phyloP scores from a whole-genome alignment of 2,329 filamentous ascomycete genomes.

The Colletotrichum eleusines region DNA sequence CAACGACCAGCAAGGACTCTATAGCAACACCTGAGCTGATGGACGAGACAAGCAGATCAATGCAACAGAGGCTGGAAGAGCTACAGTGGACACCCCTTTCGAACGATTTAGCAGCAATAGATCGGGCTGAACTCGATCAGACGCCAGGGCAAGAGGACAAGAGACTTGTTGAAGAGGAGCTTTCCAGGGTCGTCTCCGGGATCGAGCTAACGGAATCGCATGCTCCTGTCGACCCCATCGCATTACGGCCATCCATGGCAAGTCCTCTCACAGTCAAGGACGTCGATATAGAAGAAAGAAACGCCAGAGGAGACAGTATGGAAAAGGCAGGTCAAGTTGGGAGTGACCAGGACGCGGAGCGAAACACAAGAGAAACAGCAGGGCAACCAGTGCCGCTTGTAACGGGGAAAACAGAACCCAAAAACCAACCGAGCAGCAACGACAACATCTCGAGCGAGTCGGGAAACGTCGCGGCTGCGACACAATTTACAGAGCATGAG shows the following conservation, averaged over 20 bases:
- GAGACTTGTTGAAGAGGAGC: slow-evolving; percentile 10
- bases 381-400: slow-evolving; percentile 32
- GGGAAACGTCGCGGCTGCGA: slow-evolving; percentile 15
- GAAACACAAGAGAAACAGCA: slow-evolving; percentile 10
- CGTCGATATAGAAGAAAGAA: neutral
- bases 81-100: slow-evolving; percentile 39
- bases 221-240: slow-evolving; percentile 1
- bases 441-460: slow-evolving; percentile 7
- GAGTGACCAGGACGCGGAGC: neutral
- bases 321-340: neutral
- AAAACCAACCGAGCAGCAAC: slow-evolving; percentile 28
- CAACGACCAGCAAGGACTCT: slow-evolving; percentile 39
- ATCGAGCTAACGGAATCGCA: neutral
- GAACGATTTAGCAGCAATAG: slow-evolving; percentile 7
- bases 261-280: slow-evolving; percentile 27
- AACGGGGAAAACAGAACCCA: slow-evolving; percentile 44
- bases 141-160: slow-evolving; percentile 23
- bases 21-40: slow-evolving; percentile 24
- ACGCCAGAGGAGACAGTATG: neutral
- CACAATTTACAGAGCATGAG: neutral
- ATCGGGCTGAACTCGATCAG: slow-evolving; percentile 21
- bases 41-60: slow-evolving; percentile 25
- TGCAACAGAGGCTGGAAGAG: slow-evolving; percentile 36
- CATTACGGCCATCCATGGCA: slow-evolving; percentile 13
- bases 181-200: slow-evolving; percentile 8